phyloP scores from a whole-genome alignment of 2,329 filamentous ascomycete species.

The Tolypocladium pustulatum region DNA sequence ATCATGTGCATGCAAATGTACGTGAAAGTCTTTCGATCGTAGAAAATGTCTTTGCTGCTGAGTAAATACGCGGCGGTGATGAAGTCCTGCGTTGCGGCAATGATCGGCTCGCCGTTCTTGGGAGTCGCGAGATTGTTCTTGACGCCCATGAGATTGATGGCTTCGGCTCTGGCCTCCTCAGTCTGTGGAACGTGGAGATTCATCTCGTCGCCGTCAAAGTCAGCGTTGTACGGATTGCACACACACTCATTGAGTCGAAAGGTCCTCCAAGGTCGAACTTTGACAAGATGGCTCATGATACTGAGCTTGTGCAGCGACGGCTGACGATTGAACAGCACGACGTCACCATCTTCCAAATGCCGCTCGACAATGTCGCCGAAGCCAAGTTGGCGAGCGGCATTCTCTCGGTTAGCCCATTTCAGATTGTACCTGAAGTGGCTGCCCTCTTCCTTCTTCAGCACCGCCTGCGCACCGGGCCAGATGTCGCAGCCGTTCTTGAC shows the following conservation, averaged over 20 bases:
- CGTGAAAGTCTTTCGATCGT: slow-evolving; percentile 76
- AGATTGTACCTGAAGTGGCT: slow-evolving; percentile 65
- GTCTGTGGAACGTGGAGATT: slow-evolving; percentile 97
- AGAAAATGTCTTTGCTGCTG: slow-evolving; percentile 88
- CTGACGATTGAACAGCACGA: slow-evolving; percentile 96
- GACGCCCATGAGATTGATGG: slow-evolving; percentile 93
- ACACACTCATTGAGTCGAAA: slow-evolving; percentile 98
- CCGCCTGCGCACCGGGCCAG: slow-evolving; percentile 81
- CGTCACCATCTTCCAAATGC: slow-evolving; percentile 88
- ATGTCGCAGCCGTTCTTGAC: slow-evolving; percentile 65
- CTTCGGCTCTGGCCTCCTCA: slow-evolving; percentile 90
- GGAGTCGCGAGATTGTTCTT: slow-evolving; percentile 94
- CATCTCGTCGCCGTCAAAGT: slow-evolving; percentile 99
- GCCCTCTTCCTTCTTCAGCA: slow-evolving; percentile 60
- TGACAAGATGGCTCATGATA: slow-evolving; percentile 93
- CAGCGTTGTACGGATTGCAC: slow-evolving; percentile 94
- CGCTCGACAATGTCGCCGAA: slow-evolving; percentile 87
- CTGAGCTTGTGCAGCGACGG: slow-evolving; percentile 96
- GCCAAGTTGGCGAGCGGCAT: slow-evolving; percentile 62
- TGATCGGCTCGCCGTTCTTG: slow-evolving; percentile 96
- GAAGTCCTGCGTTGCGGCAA: slow-evolving; percentile 98
- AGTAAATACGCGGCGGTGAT: slow-evolving; percentile 90
- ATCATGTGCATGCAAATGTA: slow-evolving; percentile 94
- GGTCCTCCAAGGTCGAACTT: slow-evolving; percentile 88
- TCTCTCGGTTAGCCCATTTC: slow-evolving; percentile 61